Evolutionary conservation across 2,329 filamentous ascomycete genomes (phyloP).

Genomic region (Sporothrix brasiliensis): DNA sequence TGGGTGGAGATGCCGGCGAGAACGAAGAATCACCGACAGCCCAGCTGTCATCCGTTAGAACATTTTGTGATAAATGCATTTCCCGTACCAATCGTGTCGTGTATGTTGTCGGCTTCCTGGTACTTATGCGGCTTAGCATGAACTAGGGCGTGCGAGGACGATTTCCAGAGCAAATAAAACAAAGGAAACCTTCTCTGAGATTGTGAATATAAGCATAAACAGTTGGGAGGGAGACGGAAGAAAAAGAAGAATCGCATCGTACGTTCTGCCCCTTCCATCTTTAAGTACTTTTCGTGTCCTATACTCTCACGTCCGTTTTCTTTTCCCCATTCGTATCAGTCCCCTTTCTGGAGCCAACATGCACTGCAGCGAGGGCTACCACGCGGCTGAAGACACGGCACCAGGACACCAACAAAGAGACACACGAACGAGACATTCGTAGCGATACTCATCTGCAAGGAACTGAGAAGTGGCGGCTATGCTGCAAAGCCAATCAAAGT

Average conservation of each 20-base stretch:
- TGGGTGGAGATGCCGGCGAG: background rate
- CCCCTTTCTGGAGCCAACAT: background rate
- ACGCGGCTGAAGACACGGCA: conserved; percentile 19
- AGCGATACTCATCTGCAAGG: background rate
- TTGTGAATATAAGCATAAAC: too few relatives aligned
- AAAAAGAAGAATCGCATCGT: background rate
- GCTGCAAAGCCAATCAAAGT: background rate
- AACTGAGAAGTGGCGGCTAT: background rate
- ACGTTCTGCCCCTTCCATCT: too few relatives aligned
- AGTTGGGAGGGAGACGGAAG: background rate
- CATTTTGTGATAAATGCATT: background rate
- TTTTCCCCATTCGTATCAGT: background rate
- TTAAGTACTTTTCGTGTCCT: conserved; percentile 3
- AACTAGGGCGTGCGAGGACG: background rate
- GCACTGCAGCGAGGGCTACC: background rate
- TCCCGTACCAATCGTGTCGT: background rate
- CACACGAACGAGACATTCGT: background rate
- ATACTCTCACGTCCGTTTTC: background rate
- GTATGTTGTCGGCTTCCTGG: background rate
- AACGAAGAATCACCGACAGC: background rate
- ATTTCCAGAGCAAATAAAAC: background rate
- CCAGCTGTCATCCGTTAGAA: conserved; percentile 3
- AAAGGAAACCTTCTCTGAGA: background rate
- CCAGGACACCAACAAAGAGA: conserved; percentile 1
- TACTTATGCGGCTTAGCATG: background rate